Conservation (phyloP, 345 rosid genomes). For the Barbarea vulgaris region DNA sequence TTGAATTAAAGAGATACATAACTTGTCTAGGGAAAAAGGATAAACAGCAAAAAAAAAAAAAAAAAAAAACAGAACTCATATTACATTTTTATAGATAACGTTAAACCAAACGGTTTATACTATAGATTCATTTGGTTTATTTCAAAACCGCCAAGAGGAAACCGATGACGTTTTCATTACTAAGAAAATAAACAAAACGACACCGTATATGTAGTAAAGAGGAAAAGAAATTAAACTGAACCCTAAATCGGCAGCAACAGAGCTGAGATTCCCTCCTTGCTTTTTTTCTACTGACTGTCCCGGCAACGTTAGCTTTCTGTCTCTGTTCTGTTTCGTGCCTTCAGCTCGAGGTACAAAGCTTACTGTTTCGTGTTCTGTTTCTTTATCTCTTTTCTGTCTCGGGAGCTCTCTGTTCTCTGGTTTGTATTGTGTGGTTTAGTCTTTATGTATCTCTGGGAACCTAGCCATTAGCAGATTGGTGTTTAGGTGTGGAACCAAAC, state of each 20-base stretch:
- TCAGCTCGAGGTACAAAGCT: slow-evolving; percentile 19
- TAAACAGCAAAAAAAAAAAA: no score
- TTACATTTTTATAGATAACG: no score
- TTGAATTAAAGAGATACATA: no score
- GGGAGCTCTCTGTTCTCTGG: background rate
- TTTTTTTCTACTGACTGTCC: background rate
- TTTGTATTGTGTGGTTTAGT: slow-evolving; percentile 2
- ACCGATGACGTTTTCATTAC: background rate
- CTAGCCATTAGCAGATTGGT: background rate
- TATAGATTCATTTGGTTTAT: no score
- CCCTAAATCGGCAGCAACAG: slow-evolving; percentile 14
- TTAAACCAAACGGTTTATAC: no score
- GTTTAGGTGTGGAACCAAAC: slow-evolving; percentile 2
- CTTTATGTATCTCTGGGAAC: slow-evolving; percentile 1
- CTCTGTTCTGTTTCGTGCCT: background rate
- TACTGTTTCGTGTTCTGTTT: background rate
- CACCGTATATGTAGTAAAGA: background rate
- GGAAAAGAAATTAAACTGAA: background rate
- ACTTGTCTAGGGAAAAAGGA: no score
- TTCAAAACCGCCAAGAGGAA: background rate
- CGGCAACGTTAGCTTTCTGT: slow-evolving; percentile 4
- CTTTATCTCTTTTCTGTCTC: background rate
- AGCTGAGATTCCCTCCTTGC: slow-evolving; percentile 2
- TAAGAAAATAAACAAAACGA: background rate
- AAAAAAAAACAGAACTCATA: no score